A percentile compares a stretch with the other conserved stretches of the same genome.
Conservation (phyloP, 176 grass and related monocot species). For the Bonia amplexicaulis region DNA sequence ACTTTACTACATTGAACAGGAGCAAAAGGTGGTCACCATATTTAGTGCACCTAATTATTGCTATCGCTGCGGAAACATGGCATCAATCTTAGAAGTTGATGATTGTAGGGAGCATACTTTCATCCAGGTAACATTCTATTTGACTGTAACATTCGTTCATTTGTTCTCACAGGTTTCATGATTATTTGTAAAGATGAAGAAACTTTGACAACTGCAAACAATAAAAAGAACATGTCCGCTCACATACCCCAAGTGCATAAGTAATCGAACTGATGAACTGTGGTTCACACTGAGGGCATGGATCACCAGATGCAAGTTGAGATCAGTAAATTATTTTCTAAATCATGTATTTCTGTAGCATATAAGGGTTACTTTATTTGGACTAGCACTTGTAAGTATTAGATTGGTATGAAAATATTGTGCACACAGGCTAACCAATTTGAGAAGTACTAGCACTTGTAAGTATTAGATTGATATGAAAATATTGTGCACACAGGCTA, state of each 20-base stretch:
- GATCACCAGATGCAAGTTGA: neutral
- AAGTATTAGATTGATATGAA: too few relatives aligned
- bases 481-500: too few relatives aligned
- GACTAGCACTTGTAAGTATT: too few relatives aligned
- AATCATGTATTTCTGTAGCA: neutral
- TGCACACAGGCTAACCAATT: too few relatives aligned
- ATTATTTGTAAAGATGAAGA: neutral
- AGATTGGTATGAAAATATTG: too few relatives aligned
- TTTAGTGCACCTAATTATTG: too few relatives aligned
- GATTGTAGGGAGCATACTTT: too few relatives aligned
- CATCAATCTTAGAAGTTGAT: too few relatives aligned
- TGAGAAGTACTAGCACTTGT: too few relatives aligned
- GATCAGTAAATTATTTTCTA: neutral
- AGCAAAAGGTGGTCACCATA: too few relatives aligned
- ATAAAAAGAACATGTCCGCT: neutral
- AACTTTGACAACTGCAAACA: neutral
- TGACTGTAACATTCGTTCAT: neutral
- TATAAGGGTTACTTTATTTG: neutral
- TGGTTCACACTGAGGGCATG: neutral
- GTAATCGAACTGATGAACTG: neutral
- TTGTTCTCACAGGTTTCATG: neutral
- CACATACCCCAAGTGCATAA: neutral
- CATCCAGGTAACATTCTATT: constrained; percentile 45
- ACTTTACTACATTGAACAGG: neutral
- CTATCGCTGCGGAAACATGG: too few relatives aligned